Percentiles rank a stretch among this genome's conserved stretches.
phyloP scores from a whole-genome alignment of 2,329 filamentous ascomycete genomes.

The Botrytis deweyae region DNA sequence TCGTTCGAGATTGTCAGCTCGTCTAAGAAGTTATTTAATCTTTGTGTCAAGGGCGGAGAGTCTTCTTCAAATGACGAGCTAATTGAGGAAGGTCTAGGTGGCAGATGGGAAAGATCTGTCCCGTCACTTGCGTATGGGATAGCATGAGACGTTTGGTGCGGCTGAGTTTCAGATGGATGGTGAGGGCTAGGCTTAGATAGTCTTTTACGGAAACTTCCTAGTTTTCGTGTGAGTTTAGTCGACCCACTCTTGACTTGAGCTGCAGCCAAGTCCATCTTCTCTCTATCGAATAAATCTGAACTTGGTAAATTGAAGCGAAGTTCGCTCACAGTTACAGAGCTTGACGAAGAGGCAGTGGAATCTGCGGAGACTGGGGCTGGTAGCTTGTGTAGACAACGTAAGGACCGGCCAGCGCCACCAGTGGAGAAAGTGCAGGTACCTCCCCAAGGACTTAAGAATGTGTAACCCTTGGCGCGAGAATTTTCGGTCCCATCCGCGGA shows the following conservation, averaged over 20 bases:
- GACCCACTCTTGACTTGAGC: constrained; percentile 16
- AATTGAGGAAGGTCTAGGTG: constrained; percentile 29
- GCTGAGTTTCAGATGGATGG: constrained; percentile 29
- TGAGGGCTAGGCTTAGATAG: constrained; percentile 30
- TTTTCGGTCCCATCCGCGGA: constrained; percentile 21
- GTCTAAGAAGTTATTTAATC: constrained; percentile 10
- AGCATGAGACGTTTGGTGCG: constrained; percentile 30
- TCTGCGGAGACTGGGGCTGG: constrained; percentile 44
- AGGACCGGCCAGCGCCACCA: constrained; percentile 68
- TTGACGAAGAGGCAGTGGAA: constrained; percentile 18
- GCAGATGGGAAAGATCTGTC: constrained; percentile 31
- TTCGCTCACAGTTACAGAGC: constrained; percentile 62
- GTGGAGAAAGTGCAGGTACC: constrained; percentile 84
- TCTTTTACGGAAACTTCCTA: constrained; percentile 23
- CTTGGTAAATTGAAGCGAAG: constrained; percentile 85
- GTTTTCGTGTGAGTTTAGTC: constrained; percentile 22
- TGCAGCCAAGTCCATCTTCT: constrained; percentile 18
- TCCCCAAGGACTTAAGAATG: constrained; percentile 83
- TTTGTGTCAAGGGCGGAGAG: neutral
- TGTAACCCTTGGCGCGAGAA: constrained; percentile 56
- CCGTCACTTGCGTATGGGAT: constrained; percentile 31
- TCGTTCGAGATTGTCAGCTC: constrained; percentile 21
- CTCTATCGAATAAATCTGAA: constrained; percentile 45
- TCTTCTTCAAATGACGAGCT: constrained; percentile 25
- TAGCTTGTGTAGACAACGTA: constrained; percentile 74